Conservation (phyloP, 768 basidiomycete genomes). For the Hemileccinum impolitum region DNA sequence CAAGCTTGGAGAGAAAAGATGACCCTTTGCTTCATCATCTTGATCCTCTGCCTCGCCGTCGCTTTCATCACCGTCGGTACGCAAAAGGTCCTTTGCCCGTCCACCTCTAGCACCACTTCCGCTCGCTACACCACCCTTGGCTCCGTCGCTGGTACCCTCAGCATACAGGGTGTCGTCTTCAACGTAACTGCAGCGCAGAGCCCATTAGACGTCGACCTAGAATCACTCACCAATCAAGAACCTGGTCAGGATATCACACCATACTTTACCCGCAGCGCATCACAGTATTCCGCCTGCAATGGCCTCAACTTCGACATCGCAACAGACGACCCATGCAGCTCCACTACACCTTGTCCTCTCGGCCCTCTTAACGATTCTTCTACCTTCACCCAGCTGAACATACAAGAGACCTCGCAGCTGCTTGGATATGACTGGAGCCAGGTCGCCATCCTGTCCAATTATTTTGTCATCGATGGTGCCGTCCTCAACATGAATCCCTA, state of each 20-base stretch:
- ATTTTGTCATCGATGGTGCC: constrained; percentile 87
- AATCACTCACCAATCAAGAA: constrained; percentile 45
- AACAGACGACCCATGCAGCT: constrained; percentile 67
- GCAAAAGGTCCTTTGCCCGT: constrained; percentile 88
- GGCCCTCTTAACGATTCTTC: constrained; percentile 51
- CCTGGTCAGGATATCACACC: constrained; percentile 91
- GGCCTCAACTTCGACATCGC: constrained; percentile 66
- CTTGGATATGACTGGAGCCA: constrained; percentile 94
- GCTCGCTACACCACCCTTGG: constrained; percentile 54
- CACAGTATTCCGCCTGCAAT: constrained; percentile 63
- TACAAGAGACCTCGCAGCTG: constrained; percentile 61
- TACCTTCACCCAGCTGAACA: constrained; percentile 57
- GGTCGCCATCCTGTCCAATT: constrained; percentile 65
- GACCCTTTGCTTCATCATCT: constrained; percentile 84
- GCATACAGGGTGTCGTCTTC: constrained; percentile 73
- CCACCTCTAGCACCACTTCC: constrained; percentile 40
- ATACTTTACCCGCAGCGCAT: constrained; percentile 67
- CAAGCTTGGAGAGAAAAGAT: constrained; percentile 99
- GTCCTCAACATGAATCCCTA: constrained; percentile 94
- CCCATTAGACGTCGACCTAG: constrained; percentile 54
- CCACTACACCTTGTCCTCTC: constrained; percentile 62
- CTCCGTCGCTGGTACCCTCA: constrained; percentile 58
- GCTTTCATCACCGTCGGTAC: constrained; percentile 95
- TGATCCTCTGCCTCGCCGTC: constrained; percentile 70
- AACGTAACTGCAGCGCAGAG: constrained; percentile 57